Conservation (phyloP, 768 basidiomycete species). For the Boletus rubropictus region DNA sequence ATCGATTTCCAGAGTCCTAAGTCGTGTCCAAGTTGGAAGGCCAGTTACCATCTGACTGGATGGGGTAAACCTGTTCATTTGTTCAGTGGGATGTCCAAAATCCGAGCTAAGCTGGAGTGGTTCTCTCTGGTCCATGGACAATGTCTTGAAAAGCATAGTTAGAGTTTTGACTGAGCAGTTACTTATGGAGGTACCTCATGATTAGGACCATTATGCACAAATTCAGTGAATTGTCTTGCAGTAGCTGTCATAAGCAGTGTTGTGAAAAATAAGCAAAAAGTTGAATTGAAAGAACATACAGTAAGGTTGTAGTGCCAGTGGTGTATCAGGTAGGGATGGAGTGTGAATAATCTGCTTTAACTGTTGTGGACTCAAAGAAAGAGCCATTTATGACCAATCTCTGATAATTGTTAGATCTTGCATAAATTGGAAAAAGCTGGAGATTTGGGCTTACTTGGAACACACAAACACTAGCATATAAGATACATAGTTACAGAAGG, state of each 20-base stretch:
- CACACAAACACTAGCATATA: not conserved
- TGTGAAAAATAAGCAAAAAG: not conserved
- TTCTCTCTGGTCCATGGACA: conserved; percentile 4
- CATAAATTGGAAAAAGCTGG: not conserved
- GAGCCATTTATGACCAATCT: conserved; percentile 7
- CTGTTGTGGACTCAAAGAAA: conserved; percentile 16
- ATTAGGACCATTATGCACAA: conserved; percentile 1
- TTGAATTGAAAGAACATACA: conserved; percentile 10
- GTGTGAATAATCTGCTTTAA: conserved; percentile 1
- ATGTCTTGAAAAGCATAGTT: conserved; percentile 9
- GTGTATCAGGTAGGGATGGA: not conserved
- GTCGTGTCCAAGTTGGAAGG: conserved; percentile 24
- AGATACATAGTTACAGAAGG: not conserved
- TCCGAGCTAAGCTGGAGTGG: conserved; percentile 1
- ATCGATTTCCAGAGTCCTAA: not conserved
- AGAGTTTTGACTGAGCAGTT: not conserved
- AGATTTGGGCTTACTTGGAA: not conserved
- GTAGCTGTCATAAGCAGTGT: conserved; percentile 8
- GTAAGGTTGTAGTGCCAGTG: not conserved
- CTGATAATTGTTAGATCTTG: not conserved
- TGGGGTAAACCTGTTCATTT: not conserved
- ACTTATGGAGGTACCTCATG: conserved; percentile 11
- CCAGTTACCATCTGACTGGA: conserved; percentile 7
- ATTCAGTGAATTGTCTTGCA: conserved; percentile 11
- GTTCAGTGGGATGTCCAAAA: not conserved